Base-by-base conservation (phyloP, 2,329 filamentous ascomycete genomes). In the Cladophialophora carrionii region DNA sequence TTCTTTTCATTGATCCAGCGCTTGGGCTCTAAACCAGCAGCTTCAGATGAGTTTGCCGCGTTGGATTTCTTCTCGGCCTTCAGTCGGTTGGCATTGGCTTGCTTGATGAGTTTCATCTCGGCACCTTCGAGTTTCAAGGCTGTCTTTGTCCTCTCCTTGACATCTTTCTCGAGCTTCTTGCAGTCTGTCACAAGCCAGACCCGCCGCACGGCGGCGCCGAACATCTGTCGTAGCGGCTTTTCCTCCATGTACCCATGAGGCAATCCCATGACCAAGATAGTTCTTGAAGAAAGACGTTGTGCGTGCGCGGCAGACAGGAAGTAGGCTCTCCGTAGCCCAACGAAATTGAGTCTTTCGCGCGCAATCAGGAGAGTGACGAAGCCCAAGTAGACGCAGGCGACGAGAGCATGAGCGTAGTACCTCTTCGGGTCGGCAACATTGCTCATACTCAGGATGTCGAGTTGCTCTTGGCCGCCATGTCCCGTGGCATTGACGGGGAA, bases 241-340 rank as follows among this genome's bases (percentile, higher is more conserved):
- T 95, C 88, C 67, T 92, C 86, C 63, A 93, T 86, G 68, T 94
- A 96, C 0, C 86, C 80, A 8, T 87, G 82, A 0, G 94, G 94
- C 0, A 97, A 91, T 0, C 90, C 91, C 54, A 92, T 90, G 77
- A 96, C 92, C 7, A 99, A 84, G 0, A 98, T 89, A 0, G 93
- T 96, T 56, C 91, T 85, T 0, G 93, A 93, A 1, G 94, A 97
- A 37, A 97, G 88, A 56, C 93, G 89, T 72, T 90, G 88, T 54
- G 91, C 85, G 76, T 95, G 95, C 48, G 90, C 83, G 12, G 92
- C 91, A 2, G 92, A 93, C 57, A 96, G 86, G 57, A 96, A 86
- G 78, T 94, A 96, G 0, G 93, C 93, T 78, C 97, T 93, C 64
- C 93, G 90, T 26, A 97, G 79, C 72, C 95, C 96, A 77, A 96